Base-by-base conservation (phyloP, 1,284 basidiomycete species). In the Apiotrichum akiyoshidainum region DNA sequence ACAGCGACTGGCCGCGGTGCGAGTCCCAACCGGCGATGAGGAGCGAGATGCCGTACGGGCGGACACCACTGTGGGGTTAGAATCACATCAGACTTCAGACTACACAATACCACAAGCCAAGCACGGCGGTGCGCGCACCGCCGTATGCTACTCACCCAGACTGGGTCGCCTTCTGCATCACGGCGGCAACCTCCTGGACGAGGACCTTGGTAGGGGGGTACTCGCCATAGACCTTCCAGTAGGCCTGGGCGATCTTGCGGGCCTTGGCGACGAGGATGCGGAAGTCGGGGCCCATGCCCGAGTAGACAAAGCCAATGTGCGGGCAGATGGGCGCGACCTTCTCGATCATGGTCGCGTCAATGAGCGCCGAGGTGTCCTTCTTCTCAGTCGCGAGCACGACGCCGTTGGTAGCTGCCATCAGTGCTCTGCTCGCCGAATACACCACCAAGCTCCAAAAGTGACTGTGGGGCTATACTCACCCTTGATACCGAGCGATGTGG, bases 341-440 rank as follows among this genome's bases (percentile, higher is more conserved):
- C 77, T 99, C 96, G 64, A 99, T 84, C 82, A 95, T 91, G 17
- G 90, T 90, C 78, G 97, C 92, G 81, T 99, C 96, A 65, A 99
- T 92, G 63, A 99, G 85, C 68, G 97, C 88, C 19, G 96, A 99
- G 17, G 94, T 92, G 11, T 93, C 86, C 80, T 98, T 98, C 86
- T 99, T 99, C 82, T 99, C 96, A 3, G 96, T 98, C 33, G 96
- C 96, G 68, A 99, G 93, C 63, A 99, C 96, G 69, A 99, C 93
- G 55, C 96, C 96, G 78, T 99, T 98, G 45, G 94, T 90, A 39
- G 96, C 94, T 97, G 77, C 8, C 16, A 48, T 61, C 33, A 60
- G 39, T 51, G 16, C n/a, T n/a, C n/a, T n/a, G n/a, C n/a, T n/a
- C n/a, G n/a, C n/a, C n/a, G n/a, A n/a, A n/a, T n/a, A n/a, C n/a